These are phyloP conservation scores for Lipomyces kockii DNA, from an alignment of 805 yeast species.

Conservation along the genomic window DNA sequence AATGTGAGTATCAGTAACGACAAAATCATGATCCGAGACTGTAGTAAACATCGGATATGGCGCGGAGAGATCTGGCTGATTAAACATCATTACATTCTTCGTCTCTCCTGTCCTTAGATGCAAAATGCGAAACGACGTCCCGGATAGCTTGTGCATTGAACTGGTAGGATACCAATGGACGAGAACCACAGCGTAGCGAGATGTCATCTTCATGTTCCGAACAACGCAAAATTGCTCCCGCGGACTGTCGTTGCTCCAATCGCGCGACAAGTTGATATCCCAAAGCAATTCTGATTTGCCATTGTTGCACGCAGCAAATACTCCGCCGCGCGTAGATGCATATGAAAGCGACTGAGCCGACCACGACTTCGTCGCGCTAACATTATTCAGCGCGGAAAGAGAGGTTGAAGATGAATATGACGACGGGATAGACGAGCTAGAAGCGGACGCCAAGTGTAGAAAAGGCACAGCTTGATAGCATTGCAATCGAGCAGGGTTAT, in stretches of 20 bases:
- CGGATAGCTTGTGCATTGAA: slow-evolving; percentile 28
- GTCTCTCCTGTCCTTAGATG: slow-evolving; percentile 20
- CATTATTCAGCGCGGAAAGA: background rate
- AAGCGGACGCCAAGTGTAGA: background rate
- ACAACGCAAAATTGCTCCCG: slow-evolving; percentile 26
- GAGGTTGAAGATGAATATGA: background rate
- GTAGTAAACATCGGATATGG: slow-evolving; percentile 16
- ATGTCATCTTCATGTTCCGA: slow-evolving; percentile 20
- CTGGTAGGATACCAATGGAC: slow-evolving; percentile 29
- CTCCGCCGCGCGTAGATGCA: background rate
- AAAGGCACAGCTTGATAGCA: slow-evolving; percentile 14
- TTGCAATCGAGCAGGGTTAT: slow-evolving; percentile 24
- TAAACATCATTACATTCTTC: slow-evolving; percentile 8
- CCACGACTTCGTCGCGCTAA: background rate
- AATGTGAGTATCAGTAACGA: slow-evolving; percentile 25
- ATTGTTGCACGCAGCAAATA: slow-evolving; percentile 5
- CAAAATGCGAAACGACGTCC: slow-evolving; percentile 23
- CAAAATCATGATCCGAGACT: slow-evolving; percentile 18
- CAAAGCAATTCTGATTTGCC: slow-evolving; percentile 13
- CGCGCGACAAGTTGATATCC: slow-evolving; percentile 23
- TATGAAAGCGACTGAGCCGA: background rate
- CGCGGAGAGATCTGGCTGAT: background rate
- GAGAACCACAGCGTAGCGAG: slow-evolving; percentile 20
- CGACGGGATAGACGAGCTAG: background rate
- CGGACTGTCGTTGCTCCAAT: slow-evolving; percentile 13